Conservation (phyloP, 768 basidiomycete species). For the Termitomyces bulborhizus region DNA sequence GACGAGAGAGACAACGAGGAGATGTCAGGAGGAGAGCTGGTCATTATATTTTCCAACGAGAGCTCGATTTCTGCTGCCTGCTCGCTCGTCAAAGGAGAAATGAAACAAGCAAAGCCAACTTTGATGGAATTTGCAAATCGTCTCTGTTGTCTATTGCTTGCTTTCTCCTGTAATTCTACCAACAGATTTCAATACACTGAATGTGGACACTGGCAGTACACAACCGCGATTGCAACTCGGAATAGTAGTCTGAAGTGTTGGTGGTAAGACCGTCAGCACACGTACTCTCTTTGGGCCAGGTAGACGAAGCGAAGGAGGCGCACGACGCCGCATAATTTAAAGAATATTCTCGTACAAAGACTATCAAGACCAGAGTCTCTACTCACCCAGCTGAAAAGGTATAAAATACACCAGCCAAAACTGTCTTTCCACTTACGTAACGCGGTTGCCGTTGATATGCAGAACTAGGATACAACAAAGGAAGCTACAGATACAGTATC, state of each 20-base stretch:
- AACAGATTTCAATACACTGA: no score
- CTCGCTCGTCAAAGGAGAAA: conserved; percentile 29
- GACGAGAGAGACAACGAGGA: conserved; percentile 69
- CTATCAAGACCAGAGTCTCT: not conserved
- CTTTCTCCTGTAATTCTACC: no score
- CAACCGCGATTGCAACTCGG: conserved; percentile 10
- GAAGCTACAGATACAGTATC: conserved; percentile 12
- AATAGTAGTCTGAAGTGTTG: conserved; percentile 27
- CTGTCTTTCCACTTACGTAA: not conserved
- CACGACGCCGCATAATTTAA: conserved; percentile 54
- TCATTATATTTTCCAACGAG: conserved; percentile 51
- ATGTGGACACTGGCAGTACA: conserved; percentile 27
- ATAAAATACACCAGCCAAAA: not conserved
- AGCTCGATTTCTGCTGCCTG: conserved; percentile 20
- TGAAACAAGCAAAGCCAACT: conserved; percentile 6
- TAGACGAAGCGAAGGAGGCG: conserved; percentile 62
- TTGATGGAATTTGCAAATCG: conserved; percentile 15
- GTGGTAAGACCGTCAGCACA: not conserved
- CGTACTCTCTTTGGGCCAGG: conserved; percentile 52
- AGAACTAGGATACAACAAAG: conserved; percentile 8
- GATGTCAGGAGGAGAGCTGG: conserved; percentile 76
- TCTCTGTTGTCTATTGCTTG: conserved; percentile 27
- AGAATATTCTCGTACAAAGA: not conserved
- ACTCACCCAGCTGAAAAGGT: conserved; percentile 13
- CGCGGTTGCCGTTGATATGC: not conserved